Evolutionary conservation across 2,329 filamentous ascomycete genomes (phyloP).

Genomic region (Helminthosporium solani): DNA sequence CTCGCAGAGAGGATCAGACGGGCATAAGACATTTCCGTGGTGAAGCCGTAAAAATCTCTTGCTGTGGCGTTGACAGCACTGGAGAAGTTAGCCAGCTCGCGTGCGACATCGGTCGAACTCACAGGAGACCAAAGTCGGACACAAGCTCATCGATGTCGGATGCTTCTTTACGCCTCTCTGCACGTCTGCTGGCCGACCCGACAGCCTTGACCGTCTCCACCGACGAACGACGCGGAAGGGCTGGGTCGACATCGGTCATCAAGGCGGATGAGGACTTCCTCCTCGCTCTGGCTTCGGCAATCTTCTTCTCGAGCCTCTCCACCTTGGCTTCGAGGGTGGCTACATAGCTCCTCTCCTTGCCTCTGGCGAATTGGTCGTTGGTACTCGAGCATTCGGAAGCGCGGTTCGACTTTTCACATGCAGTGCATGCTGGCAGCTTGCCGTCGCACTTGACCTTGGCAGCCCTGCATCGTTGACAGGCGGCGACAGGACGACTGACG

Average conservation of each 20-base stretch:
- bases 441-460: conserved; percentile 99
- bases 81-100: conserved; percentile 10
- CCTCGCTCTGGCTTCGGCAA: conserved; percentile 64
- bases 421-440: conserved; percentile 90
- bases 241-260: conserved; percentile 60
- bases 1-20: conserved; percentile 83
- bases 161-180: conserved; percentile 64
- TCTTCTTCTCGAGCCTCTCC: conserved; percentile 79
- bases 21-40: conserved; percentile 88
- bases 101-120: conserved; percentile 37
- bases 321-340: conserved; percentile 89
- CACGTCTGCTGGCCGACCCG: conserved; percentile 39
- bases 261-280: conserved; percentile 72
- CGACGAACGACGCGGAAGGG: conserved; percentile 53
- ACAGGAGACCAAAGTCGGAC: conserved; percentile 91
- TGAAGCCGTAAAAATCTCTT: conserved; percentile 86
- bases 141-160: conserved; percentile 89
- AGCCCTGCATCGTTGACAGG: conserved; percentile 78
- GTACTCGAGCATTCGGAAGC: conserved; percentile 87
- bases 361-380: conserved; percentile 92
- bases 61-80: conserved; percentile 94
- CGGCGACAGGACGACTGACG: conserved; percentile 76
- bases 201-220: conserved; percentile 36
- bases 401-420: conserved; percentile 88
- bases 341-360: conserved; percentile 96